Evolutionary conservation across 2,329 filamentous ascomycete genomes (phyloP).

Genomic region (Verticillium nonalfalfae): DNA sequence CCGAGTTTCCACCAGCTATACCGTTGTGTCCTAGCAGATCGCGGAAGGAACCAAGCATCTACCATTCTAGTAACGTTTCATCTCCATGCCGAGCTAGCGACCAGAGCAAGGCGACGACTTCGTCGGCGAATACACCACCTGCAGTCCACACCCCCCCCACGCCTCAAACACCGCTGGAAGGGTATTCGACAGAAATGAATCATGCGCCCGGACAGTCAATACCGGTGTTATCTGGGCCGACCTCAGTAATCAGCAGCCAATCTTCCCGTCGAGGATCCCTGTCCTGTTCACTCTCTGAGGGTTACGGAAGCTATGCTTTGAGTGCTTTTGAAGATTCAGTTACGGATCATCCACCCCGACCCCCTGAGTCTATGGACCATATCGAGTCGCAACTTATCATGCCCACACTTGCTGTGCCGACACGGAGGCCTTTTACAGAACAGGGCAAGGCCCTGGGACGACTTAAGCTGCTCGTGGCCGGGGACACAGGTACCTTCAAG

Average conservation of each 20-base stretch:
- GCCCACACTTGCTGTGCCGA: conserved; percentile 91
- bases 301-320: conserved; percentile 20
- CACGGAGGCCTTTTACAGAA: conserved; percentile 83
- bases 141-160: not conserved
- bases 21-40: not conserved
- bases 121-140: not conserved
- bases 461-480: conserved; percentile 83
- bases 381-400: conserved; percentile 81
- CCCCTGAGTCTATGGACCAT: conserved; percentile 22
- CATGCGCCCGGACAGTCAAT: not conserved
- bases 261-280: conserved; percentile 48
- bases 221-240: conserved; percentile 26
- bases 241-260: conserved; percentile 38
- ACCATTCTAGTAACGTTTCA: not conserved
- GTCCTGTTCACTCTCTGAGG: conserved; percentile 38
- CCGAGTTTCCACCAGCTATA: conserved; percentile 17
- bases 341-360: not conserved
- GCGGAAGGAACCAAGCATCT: not conserved
- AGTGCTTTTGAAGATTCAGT: conserved; percentile 7
- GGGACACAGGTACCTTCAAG: conserved; percentile 56
- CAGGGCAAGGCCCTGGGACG: conserved; percentile 76
- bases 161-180: not conserved
- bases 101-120: not conserved
- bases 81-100: not conserved
- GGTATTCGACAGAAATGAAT: not conserved